phyloP scores from a whole-genome alignment of 2,329 filamentous ascomycete species.

The Epichloe bromicola region DNA sequence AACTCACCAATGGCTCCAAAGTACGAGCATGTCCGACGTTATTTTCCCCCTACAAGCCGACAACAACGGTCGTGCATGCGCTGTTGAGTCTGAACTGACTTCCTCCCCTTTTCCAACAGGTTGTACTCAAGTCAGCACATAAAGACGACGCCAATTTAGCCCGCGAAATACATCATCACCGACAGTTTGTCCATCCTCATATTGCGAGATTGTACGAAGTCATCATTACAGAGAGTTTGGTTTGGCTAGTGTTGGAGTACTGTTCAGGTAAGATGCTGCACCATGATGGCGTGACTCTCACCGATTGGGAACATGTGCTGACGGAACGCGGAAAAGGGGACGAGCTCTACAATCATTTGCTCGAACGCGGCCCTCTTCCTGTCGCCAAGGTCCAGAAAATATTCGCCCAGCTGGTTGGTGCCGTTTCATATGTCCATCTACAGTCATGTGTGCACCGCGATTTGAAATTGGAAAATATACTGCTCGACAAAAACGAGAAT shows the following conservation, averaged over 20 bases:
- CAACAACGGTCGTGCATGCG: background rate
- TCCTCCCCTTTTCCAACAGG: conserved; percentile 34
- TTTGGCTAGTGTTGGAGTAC: conserved; percentile 95
- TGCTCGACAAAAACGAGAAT: conserved; percentile 92
- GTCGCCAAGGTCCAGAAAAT: conserved; percentile 85
- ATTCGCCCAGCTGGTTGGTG: conserved; percentile 89
- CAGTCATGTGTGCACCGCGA: conserved; percentile 95
- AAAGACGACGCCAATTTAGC: conserved; percentile 93
- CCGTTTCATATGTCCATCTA: conserved; percentile 87
- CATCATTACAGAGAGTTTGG: conserved; percentile 86
- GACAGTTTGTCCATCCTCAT: conserved; percentile 94
- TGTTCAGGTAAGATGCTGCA: conserved; percentile 57
- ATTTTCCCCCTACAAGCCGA: background rate
- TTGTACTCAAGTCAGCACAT: conserved; percentile 95
- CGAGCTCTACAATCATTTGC: conserved; percentile 92
- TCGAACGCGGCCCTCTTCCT: conserved; percentile 72
- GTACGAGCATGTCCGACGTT: conserved; percentile 27
- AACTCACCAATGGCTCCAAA: conserved; percentile 97
- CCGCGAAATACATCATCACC: conserved; percentile 95
- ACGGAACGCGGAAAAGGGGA: conserved; percentile 49
- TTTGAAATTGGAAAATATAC: conserved; percentile 79
- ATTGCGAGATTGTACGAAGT: conserved; percentile 96
- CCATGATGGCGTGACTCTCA: background rate
- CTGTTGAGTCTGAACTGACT: background rate
- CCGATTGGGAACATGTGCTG: background rate